phyloP scores from a whole-genome alignment of 495 filamentous ascomycete species.

The Aspergillus conjunctus region DNA sequence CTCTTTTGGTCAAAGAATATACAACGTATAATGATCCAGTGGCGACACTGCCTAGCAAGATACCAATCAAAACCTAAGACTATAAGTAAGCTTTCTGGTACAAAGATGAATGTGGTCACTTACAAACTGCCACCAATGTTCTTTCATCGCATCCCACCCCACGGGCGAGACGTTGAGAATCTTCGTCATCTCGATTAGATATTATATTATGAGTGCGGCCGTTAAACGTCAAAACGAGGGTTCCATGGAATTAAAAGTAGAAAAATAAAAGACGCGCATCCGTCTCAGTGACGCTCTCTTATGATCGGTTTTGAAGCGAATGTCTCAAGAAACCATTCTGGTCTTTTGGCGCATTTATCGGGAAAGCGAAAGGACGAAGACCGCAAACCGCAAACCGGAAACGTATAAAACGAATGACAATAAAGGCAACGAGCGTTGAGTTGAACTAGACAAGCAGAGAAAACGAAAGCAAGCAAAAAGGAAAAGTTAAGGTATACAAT shows the following conservation, averaged over 20 bases:
- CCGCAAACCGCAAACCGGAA: neutral
- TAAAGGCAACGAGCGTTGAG: slow-evolving; percentile 3
- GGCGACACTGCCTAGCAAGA: slow-evolving; percentile 38
- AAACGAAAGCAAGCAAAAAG: slow-evolving; percentile 8
- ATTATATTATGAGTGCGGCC: slow-evolving; percentile 16
- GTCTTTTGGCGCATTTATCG: neutral
- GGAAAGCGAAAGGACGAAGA: neutral
- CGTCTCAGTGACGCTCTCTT: too few relatives aligned
- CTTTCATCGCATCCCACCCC: slow-evolving; percentile 41
- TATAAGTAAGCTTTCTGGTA: neutral
- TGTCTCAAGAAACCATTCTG: slow-evolving; percentile 13
- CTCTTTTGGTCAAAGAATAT: slow-evolving; percentile 28
- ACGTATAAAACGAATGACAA: slow-evolving; percentile 1
- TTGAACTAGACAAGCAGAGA: neutral
- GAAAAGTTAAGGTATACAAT: slow-evolving; percentile 11
- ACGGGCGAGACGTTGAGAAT: slow-evolving; percentile 40
- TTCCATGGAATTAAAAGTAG: slow-evolving; percentile 9
- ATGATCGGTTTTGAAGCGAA: neutral
- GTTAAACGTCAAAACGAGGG: slow-evolving; percentile 17
- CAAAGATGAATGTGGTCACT: slow-evolving; percentile 17
- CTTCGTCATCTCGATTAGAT: slow-evolving; percentile 33
- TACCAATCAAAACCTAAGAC: slow-evolving; percentile 38
- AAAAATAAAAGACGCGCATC: neutral
- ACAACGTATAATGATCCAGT: slow-evolving; percentile 36
- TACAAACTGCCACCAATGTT: slow-evolving; percentile 50